Evolutionary conservation across 164 flowering plant genomes (phyloP), one percentile per base, ranked within the genome.

Genomic region (Liriodendron chinense): DNA sequence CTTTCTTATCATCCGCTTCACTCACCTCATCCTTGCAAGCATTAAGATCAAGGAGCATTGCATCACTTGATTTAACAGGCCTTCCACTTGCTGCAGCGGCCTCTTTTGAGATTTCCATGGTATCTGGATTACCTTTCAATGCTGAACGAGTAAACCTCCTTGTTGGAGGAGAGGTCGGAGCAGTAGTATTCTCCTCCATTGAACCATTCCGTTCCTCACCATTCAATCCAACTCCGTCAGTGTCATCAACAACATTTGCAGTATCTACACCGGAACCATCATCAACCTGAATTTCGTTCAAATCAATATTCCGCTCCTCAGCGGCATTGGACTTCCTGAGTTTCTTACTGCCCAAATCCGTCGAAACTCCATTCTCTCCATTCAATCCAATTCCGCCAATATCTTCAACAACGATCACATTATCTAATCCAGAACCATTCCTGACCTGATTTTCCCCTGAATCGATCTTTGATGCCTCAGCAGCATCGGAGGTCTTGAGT

Each of bases 71-170:
- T 2, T 69, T 72, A 18, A 70, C 73, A 23, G 47, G 8, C 28
- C 6, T 16, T 13, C 47, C 21, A 18, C 43, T 16, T 26, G 43
- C 61, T 22, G 18, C 68, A 12, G 34, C 5, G 2, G 1, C 28
- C 43, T 25, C 18, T 13, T 18, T 49, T 7, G 64, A 22, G 9
- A 21, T 28, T 26, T 69, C 72, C 23, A 18, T 53, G 3, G 56
- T 20, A 57, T 74, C 72, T 4, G 10, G 25, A 68, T 66, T 57
- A 4, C 28, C 65, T 53, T 75, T 75, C 64, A 72, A 69, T 13
- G 21, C 2, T 14, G 77, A 75, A 62, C 78, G 68, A 66, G 78
- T 75, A 67, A 75, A 75, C 25, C 74, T 61, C 63, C 48, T 66
- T 20, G 47, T 77, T 21, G 65, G 16, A 34, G 24, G 20, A 34